A percentile compares a stretch with the other conserved stretches of the same genome.
These are phyloP conservation scores for Fragaria vesca DNA, from an alignment of 306 rosid genomes.

Conservation along the genomic window DNA sequence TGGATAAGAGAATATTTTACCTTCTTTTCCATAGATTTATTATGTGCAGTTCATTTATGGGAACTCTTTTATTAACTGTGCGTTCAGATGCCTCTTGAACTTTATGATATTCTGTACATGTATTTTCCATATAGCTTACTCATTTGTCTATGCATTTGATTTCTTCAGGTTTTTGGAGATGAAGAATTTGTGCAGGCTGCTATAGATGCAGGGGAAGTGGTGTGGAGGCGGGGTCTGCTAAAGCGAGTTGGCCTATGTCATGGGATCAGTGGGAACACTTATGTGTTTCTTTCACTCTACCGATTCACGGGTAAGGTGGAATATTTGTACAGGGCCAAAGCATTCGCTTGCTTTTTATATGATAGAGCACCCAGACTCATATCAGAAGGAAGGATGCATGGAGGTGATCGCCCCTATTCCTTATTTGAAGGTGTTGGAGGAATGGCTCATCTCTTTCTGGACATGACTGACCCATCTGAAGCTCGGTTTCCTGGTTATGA, in stretches of 20 bases:
- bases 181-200: constrained; percentile 68
- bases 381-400: constrained; percentile 65
- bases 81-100: background rate
- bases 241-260: constrained; percentile 85
- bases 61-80: background rate
- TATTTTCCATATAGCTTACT: background rate
- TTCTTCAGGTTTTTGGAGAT: constrained; percentile 63
- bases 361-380: constrained; percentile 55
- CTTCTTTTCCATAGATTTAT: background rate
- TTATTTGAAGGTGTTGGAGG: constrained; percentile 84
- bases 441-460: constrained; percentile 61
- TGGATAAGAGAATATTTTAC: background rate
- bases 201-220: constrained; percentile 65
- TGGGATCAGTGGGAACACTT: constrained; percentile 79
- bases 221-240: constrained; percentile 76
- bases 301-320: constrained; percentile 56
- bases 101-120: background rate
- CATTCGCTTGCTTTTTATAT: constrained; percentile 72
- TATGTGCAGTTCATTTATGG: background rate
- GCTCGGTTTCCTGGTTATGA: constrained; percentile 78
- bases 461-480: constrained; percentile 62
- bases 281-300: constrained; percentile 76
- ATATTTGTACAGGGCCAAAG: constrained; percentile 71
- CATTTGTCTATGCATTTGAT: background rate
- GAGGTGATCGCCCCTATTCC: constrained; percentile 79